phyloP scores from a whole-genome alignment of 805 yeast species.

The Kodamaea neixiangensis region DNA sequence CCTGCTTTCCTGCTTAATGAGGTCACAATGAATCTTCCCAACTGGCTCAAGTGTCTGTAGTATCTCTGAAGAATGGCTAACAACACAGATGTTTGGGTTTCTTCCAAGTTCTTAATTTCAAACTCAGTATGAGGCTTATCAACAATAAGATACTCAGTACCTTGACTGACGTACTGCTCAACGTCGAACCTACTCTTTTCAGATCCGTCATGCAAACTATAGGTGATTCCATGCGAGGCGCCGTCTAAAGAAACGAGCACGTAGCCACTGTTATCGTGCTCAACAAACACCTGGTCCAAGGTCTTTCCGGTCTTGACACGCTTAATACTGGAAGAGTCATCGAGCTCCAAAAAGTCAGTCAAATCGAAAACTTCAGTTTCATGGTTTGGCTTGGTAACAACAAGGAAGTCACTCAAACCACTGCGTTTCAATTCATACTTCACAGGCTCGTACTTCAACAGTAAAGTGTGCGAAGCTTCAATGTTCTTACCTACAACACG shows the following conservation, averaged over 20 bases:
- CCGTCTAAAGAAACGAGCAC: conserved; percentile 14
- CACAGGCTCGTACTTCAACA: neutral
- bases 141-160: conserved; percentile 22
- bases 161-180: conserved; percentile 5
- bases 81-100: conserved; percentile 15
- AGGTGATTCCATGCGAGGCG: conserved; percentile 8
- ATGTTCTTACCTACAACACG: conserved; percentile 4
- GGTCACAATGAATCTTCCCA: conserved; percentile 29
- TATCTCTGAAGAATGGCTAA: conserved; percentile 20
- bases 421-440: conserved; percentile 3
- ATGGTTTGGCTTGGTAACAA: conserved; percentile 5
- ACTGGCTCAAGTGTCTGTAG: conserved; percentile 33
- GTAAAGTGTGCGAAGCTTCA: conserved; percentile 1
- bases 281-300: conserved; percentile 5
- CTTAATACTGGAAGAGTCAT: conserved; percentile 19
- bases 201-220: conserved; percentile 13
- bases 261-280: conserved; percentile 5
- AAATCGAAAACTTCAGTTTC: conserved; percentile 18
- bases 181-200: conserved; percentile 3
- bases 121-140: conserved; percentile 32
- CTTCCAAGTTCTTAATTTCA: conserved; percentile 34
- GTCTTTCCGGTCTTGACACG: conserved; percentile 10
- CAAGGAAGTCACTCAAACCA: conserved; percentile 14
- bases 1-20: conserved; percentile 3
- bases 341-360: conserved; percentile 23